phyloP scores from a whole-genome alignment of 768 basidiomycete genomes.

The Gymnopilus dilepis region DNA sequence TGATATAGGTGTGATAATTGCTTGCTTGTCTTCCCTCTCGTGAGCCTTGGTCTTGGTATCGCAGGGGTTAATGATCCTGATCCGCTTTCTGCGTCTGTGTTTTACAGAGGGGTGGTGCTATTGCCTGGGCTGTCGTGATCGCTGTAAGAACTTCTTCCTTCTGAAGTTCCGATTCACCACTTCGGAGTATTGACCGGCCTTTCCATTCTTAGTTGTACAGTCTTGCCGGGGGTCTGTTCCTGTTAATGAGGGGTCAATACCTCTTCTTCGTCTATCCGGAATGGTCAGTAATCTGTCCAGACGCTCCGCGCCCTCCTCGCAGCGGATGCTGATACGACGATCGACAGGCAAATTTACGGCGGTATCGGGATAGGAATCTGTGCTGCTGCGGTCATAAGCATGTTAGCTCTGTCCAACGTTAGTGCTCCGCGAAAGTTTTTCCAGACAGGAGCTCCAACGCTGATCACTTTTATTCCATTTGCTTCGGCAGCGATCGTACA shows the following conservation, averaged over 20 bases:
- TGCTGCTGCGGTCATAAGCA: constrained; percentile 53
- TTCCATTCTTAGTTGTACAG: constrained; percentile 58
- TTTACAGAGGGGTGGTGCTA: constrained; percentile 68
- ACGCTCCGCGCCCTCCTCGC: neutral
- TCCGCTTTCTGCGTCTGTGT: constrained; percentile 33
- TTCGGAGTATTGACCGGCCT: constrained; percentile 13
- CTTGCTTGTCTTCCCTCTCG: constrained; percentile 73
- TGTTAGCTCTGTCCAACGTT: constrained; percentile 69
- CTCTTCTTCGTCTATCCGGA: constrained; percentile 70
- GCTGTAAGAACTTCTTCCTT: constrained; percentile 47
- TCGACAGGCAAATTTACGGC: constrained; percentile 68
- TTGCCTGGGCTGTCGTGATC: constrained; percentile 70
- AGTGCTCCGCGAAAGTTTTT: constrained; percentile 34
- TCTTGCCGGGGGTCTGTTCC: constrained; percentile 66
- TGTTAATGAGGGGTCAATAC: constrained; percentile 65
- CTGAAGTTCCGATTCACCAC: constrained; percentile 14
- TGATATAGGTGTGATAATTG: constrained; percentile 77
- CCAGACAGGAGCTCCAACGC: constrained; percentile 21
- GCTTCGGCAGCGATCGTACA: constrained; percentile 63
- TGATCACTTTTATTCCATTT: constrained; percentile 23
- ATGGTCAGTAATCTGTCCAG: constrained; percentile 47
- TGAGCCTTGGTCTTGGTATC: constrained; percentile 39
- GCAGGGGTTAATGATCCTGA: constrained; percentile 30
- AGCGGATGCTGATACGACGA: neutral
- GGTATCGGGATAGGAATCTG: constrained; percentile 64